phyloP scores from a whole-genome alignment of 169 alveolate genomes.

The Plasmodium reichenowi region DNA sequence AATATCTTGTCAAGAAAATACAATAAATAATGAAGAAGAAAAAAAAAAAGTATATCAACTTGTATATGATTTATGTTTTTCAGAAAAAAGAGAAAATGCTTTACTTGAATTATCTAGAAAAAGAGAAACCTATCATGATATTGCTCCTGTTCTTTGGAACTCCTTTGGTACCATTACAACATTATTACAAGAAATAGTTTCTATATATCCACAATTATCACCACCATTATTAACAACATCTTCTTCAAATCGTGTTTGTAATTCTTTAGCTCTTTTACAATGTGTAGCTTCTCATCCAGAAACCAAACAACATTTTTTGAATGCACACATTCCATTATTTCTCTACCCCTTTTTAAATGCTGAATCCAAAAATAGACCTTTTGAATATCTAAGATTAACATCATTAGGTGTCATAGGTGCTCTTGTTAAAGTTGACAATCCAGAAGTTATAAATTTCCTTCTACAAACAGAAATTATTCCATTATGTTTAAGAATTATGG shows the following conservation, averaged over 20 bases:
- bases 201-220: conserved; percentile 88
- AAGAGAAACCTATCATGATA: conserved; percentile 93
- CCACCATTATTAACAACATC: conserved; percentile 95
- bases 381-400: conserved; percentile 98
- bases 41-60: conserved; percentile 88
- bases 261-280: conserved; percentile 98
- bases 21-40: conserved; percentile 74
- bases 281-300: conserved; percentile 99
- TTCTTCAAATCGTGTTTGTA: conserved; percentile 97
- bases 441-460: conserved; percentile 96
- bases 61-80: conserved; percentile 92
- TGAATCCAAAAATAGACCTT: conserved; percentile 95
- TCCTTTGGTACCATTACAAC: conserved; percentile 98
- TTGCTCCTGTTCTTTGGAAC: conserved; percentile 98
- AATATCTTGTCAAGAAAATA: background rate
- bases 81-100: conserved; percentile 97
- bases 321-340: conserved; percentile 98
- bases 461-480: conserved; percentile 98
- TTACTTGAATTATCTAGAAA: conserved; percentile 94
- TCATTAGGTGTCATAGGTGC: conserved; percentile 99
- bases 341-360: conserved; percentile 98
- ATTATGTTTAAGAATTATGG: conserved; percentile 98
- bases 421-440: conserved; percentile 98
- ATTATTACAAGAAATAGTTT: conserved; percentile 94
- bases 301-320: conserved; percentile 95